Conservation (phyloP, 495 filamentous ascomycete genomes). For the Viridothelium virens region DNA sequence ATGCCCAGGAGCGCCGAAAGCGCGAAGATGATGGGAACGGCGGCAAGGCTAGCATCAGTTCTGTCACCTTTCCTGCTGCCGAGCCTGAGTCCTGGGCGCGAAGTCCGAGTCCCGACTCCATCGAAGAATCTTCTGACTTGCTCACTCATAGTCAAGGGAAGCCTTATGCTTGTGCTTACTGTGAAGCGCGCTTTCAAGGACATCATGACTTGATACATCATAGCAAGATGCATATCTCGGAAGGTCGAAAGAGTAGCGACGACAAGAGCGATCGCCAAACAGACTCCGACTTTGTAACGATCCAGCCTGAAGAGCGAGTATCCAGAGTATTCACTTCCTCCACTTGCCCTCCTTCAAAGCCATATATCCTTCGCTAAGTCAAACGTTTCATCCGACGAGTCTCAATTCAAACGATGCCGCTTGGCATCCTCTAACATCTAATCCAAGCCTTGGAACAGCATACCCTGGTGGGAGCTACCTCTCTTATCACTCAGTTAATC, state of each 20-base stretch:
- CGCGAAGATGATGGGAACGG: background rate
- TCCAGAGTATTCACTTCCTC: background rate
- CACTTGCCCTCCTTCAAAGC: too few relatives aligned
- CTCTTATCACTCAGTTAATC: too few relatives aligned
- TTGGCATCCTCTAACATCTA: too few relatives aligned
- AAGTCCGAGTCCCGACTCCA: background rate
- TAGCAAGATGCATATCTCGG: conserved; percentile 1
- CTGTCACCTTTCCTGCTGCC: background rate
- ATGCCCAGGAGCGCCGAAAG: conserved; percentile 78
- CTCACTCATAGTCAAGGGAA: background rate
- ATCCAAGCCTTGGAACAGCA: too few relatives aligned
- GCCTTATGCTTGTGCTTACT: background rate
- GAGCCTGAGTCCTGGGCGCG: background rate
- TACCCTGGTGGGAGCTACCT: too few relatives aligned
- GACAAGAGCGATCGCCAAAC: background rate
- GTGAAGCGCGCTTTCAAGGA: background rate
- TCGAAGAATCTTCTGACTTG: background rate
- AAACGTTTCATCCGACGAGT: too few relatives aligned
- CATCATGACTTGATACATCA: background rate
- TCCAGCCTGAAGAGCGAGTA: background rate
- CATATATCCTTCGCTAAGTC: background rate
- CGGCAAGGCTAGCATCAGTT: background rate
- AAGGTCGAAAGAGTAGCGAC: background rate
- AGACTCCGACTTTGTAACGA: background rate
- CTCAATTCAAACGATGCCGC: too few relatives aligned